Evolutionary conservation across 2,329 filamentous ascomycete species (phyloP).

Genomic region (Fusarium phyllophilum): DNA sequence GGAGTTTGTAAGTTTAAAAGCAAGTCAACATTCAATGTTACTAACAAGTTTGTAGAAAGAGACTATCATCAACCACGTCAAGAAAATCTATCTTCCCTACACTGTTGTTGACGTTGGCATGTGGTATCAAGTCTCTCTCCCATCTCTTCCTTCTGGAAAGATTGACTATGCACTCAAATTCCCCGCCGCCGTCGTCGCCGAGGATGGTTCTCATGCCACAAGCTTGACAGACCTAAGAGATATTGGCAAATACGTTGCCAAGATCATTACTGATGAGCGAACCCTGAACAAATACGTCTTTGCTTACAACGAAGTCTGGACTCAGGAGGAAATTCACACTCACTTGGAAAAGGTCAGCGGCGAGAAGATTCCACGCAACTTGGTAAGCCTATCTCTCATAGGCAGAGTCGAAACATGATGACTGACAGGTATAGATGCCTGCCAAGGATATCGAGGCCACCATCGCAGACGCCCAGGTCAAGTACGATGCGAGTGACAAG

Average conservation of each 20-base stretch:
- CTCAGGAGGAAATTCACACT: conserved; percentile 58
- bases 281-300: conserved; percentile 65
- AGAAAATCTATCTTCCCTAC: conserved; percentile 60
- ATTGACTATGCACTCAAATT: conserved; percentile 47
- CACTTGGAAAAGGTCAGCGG: conserved; percentile 59
- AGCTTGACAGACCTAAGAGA: conserved; percentile 62
- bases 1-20: conserved; percentile 6
- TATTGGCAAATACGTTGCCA: conserved; percentile 61
- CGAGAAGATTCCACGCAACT: conserved; percentile 53
- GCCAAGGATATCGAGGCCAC: conserved; percentile 9
- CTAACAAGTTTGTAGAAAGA: conserved; percentile 53
- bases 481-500: conserved; percentile 8
- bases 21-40: background rate
- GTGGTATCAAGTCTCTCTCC: conserved; percentile 62
- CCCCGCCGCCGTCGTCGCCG: conserved; percentile 52
- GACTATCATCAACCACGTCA: conserved; percentile 59
- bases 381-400: background rate
- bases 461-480: conserved; percentile 1
- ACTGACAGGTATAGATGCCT: conserved; percentile 10
- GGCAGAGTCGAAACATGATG: fast-evolving
- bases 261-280: conserved; percentile 61
- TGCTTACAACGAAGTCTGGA: conserved; percentile 57
- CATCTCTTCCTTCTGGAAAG: conserved; percentile 43
- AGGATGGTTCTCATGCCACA: conserved; percentile 56
- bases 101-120: conserved; percentile 68